Evolutionary conservation across 257 asterid species (phyloP).

Genomic region (Solanum phureja): DNA sequence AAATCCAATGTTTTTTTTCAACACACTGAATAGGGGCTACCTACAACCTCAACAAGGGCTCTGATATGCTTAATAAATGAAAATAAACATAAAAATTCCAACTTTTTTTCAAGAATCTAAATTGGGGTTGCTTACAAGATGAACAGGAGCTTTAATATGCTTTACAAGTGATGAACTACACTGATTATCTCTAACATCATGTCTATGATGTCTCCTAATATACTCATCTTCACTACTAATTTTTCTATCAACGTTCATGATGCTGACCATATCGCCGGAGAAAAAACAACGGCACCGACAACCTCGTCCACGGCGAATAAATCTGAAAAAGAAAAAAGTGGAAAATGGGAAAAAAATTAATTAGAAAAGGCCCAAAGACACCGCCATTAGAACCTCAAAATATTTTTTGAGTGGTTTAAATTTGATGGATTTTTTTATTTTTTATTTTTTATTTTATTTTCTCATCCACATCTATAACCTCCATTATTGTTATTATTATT

Average conservation of each 20-base stretch:
- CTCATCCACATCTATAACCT: too few relatives aligned
- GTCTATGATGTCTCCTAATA: constrained; percentile 3
- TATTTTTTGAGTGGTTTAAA: constrained; percentile 3
- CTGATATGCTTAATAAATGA: too few relatives aligned
- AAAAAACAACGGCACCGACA: neutral
- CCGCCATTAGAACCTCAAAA: constrained; percentile 7
- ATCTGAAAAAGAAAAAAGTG: neutral
- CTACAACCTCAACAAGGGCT: too few relatives aligned
- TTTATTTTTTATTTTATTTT: too few relatives aligned
- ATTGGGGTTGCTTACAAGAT: neutral
- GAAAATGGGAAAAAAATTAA: neutral
- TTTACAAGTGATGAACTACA: constrained; percentile 7
- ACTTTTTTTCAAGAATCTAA: neutral
- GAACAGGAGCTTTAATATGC: constrained; percentile 11
- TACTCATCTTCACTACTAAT: constrained; percentile 1
- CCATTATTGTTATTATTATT: too few relatives aligned
- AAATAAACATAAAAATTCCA: too few relatives aligned
- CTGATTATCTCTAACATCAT: neutral
- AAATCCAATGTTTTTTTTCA: too few relatives aligned
- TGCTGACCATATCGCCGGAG: constrained; percentile 7
- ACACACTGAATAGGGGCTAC: too few relatives aligned
- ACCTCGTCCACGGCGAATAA: neutral
- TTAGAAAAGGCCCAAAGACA: constrained; percentile 6
- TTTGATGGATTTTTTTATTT: too few relatives aligned
- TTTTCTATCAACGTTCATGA: constrained; percentile 3